phyloP scores from a whole-genome alignment of 2,329 filamentous ascomycete genomes.

The Fusarium penzigii region DNA sequence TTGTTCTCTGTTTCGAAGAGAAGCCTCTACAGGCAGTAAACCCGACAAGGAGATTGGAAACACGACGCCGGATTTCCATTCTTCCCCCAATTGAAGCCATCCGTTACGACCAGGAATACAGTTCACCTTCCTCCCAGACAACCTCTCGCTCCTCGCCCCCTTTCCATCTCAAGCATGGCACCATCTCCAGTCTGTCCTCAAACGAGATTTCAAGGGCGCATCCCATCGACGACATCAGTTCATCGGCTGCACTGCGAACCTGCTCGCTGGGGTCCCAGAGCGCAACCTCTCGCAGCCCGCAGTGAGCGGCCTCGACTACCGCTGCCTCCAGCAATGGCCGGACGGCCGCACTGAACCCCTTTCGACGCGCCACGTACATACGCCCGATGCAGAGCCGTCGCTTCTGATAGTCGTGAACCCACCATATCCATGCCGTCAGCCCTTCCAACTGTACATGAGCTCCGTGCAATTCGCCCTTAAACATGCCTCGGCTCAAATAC shows the following conservation, averaged over 20 bases:
- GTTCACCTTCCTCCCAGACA: slow-evolving; percentile 29
- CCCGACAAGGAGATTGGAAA: not conserved
- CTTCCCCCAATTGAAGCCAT: slow-evolving; percentile 5
- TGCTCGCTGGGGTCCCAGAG: slow-evolving; percentile 39
- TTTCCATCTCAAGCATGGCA: slow-evolving; percentile 40
- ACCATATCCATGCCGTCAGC: slow-evolving; percentile 35
- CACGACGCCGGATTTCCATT: slow-evolving; percentile 1
- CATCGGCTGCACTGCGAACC: slow-evolving; percentile 29
- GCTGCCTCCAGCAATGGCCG: slow-evolving; percentile 35
- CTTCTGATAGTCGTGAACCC: slow-evolving; percentile 37
- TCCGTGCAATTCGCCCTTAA: not conserved
- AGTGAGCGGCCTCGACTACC: slow-evolving; percentile 33
- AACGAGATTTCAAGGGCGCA: slow-evolving; percentile 24
- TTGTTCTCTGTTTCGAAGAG: not conserved
- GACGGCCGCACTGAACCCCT: slow-evolving; percentile 27
- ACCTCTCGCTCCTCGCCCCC: slow-evolving; percentile 26
- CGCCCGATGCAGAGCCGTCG: slow-evolving; percentile 19
- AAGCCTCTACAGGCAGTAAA: not conserved
- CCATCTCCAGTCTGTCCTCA: slow-evolving; percentile 33
- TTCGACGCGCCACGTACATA: slow-evolving; percentile 13
- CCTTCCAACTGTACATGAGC: slow-evolving; percentile 7
- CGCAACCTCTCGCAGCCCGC: slow-evolving; percentile 35
- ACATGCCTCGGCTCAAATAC: slow-evolving; percentile 16
- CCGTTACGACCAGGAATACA: slow-evolving; percentile 11
- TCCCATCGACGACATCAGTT: slow-evolving; percentile 39